Base-by-base conservation (phyloP, 495 filamentous ascomycete species). In the Neurospora sp. region DNA sequence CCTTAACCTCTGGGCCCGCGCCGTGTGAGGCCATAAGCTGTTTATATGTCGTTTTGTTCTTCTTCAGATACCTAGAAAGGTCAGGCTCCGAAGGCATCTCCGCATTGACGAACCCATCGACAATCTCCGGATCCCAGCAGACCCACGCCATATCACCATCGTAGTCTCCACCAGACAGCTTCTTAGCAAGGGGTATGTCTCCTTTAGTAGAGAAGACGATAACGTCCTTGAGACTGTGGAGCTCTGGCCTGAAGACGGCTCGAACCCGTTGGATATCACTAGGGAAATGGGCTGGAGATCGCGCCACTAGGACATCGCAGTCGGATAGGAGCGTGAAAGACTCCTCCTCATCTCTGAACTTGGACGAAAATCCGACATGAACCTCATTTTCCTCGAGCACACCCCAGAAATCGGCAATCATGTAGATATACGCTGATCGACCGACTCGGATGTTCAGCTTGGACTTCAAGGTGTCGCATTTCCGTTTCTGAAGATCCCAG, bases 151-250 rank as follows among this genome's bases (percentile, higher is more conserved):
- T 91, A 75, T 99, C 96, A 0, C 96, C 96, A 73, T 98, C 95
- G 79, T 98, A 98, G 81, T 99, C 96, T 10, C 96, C 96, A 16
- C 95, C 96, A 5, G 93, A 96, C 0, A 98, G 84, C 79, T 93
- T 92, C 40, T 89, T 87, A 0, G 94, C 96, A 1, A 97, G 86
- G 0, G 93, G 88, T 27, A 85, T 85, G 12, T 87, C 69, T 0
- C 96, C 94, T 75, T 87, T 88, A 0, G 86, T 85, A 0, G 96
- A 86, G 76, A 99, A 98, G 2, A 98, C 88, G 72, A 97, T 91
- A 7, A 98, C 92, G 78, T 98, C 93, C 73, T 91, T 90, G 22
- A 97, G 85, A n/a, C 89, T 86, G 5, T 88, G 86, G 0, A 99
- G 85, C 73, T 93, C 90, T 0, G 83, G 81, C 59, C 90, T 86